A percentile compares a stretch with the other conserved stretches of the same genome.
Conservation (phyloP, 208 protist species). For the Crithidia bombi region DNA sequence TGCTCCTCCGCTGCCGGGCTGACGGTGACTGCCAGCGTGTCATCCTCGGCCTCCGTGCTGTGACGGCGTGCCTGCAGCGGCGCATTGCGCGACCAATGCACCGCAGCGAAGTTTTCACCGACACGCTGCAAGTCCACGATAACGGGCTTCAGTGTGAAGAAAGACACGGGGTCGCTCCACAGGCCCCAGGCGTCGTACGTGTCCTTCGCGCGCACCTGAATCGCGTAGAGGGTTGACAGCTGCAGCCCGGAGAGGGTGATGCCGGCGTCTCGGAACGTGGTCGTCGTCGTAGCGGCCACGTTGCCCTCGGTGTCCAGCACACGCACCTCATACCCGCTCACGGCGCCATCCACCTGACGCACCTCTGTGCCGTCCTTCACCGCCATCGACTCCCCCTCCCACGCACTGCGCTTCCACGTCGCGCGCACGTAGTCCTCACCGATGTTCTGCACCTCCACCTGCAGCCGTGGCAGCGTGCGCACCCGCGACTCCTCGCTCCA, state of each 20-base stretch:
- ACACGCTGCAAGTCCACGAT: conserved; percentile 51
- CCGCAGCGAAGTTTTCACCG: conserved; percentile 86
- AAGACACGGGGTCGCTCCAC: conserved; percentile 80
- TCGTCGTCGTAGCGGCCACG: conserved; percentile 57
- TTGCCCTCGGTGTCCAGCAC: conserved; percentile 64
- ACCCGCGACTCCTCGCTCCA: conserved; percentile 92
- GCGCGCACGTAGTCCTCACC: conserved; percentile 93
- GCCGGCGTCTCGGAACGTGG: conserved; percentile 67
- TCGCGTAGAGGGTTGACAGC: conserved; percentile 75
- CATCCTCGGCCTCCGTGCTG: conserved; percentile 13
- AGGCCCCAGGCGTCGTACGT: conserved; percentile 92
- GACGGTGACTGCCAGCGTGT: not conserved
- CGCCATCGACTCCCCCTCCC: conserved; percentile 53
- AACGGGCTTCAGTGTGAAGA: conserved; percentile 85
- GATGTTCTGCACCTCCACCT: conserved; percentile 75
- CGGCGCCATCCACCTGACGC: conserved; percentile 80
- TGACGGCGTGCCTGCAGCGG: not conserved
- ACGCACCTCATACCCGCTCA: conserved; percentile 88
- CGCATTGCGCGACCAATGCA: conserved; percentile 76
- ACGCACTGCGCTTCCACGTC: conserved; percentile 74
- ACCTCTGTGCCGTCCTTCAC: conserved; percentile 50
- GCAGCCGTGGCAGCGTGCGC: conserved; percentile 88
- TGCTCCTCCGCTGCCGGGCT: conserved; percentile 16
- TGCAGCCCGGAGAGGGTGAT: conserved; percentile 70
- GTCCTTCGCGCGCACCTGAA: conserved; percentile 90